Evolutionary conservation across 345 rosid genomes (phyloP).

Genomic region (Bruguiera parviflora): DNA sequence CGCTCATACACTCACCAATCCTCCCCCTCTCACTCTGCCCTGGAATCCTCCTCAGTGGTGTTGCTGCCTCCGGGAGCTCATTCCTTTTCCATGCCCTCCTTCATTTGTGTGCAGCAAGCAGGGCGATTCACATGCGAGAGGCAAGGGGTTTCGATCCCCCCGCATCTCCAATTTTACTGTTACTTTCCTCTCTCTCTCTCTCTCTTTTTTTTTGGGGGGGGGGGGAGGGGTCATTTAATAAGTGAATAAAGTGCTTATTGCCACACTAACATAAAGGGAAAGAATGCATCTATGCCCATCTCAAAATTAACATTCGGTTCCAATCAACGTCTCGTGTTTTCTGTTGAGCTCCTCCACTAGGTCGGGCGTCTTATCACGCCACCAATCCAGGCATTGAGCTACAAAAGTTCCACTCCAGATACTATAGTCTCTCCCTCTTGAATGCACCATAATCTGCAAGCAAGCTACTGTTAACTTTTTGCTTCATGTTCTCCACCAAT

Average conservation of each 20-base stretch:
- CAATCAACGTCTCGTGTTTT: not conserved
- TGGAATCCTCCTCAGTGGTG: slow-evolving; percentile 43
- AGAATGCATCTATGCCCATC: too few species aligned
- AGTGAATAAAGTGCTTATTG: too few species aligned
- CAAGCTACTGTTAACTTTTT: slow-evolving; percentile 69
- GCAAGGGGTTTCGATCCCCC: too few species aligned
- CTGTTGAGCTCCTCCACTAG: not conserved
- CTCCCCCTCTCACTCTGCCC: slow-evolving; percentile 40
- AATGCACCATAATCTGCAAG: slow-evolving; percentile 73
- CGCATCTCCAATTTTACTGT: too few species aligned
- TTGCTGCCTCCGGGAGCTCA: slow-evolving; percentile 30
- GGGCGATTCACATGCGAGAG: slow-evolving; percentile 13
- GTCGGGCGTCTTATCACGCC: not conserved
- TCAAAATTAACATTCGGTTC: too few species aligned
- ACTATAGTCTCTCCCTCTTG: slow-evolving; percentile 39
- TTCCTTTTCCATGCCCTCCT: slow-evolving; percentile 55
- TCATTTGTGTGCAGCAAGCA: slow-evolving; percentile 47
- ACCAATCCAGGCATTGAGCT: not conserved
- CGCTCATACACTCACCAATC: slow-evolving; percentile 43
- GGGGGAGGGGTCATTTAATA: too few species aligned
- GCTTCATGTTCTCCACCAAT: slow-evolving; percentile 78
- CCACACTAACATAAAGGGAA: too few species aligned
- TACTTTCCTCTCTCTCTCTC: too few species aligned
- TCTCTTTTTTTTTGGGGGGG: too few species aligned
- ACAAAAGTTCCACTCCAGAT: slow-evolving; percentile 2